These are phyloP conservation scores for Sporothrix pallida DNA, from an alignment of 2,329 filamentous ascomycete genomes.

Conservation along the genomic window DNA sequence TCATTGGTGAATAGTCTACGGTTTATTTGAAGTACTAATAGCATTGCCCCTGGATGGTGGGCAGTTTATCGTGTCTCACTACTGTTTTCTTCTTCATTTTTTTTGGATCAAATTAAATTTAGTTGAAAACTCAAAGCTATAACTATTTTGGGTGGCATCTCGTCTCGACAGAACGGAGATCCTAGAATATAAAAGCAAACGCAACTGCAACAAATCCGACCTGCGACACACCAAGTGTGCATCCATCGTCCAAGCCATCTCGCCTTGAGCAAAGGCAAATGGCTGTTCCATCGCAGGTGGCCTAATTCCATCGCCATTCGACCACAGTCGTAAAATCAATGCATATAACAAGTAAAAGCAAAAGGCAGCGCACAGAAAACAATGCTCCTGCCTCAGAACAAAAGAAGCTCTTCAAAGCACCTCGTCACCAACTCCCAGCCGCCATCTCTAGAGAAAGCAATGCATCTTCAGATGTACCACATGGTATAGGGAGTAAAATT, in stretches of 20 bases:
- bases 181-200: slow-evolving; percentile 26
- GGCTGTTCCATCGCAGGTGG: neutral
- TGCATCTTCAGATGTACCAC: slow-evolving; percentile 52
- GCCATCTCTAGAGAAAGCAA: neutral
- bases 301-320: too few species aligned
- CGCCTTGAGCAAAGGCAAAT: neutral
- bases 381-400: neutral
- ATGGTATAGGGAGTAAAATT: slow-evolving; percentile 48
- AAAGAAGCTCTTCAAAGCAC: neutral
- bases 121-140: neutral
- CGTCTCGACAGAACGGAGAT: slow-evolving; percentile 23
- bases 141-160: slow-evolving; percentile 25
- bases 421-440: neutral
- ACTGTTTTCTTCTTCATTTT: neutral
- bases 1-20: too few species aligned
- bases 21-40: too few species aligned
- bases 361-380: neutral
- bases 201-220: neutral
- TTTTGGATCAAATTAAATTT: neutral
- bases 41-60: too few species aligned
- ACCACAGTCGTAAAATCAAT: too few species aligned
- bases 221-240: neutral
- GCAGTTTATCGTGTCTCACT: too few species aligned
- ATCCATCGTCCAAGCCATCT: neutral
- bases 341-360: neutral